Evolutionary conservation across 345 rosid genomes (phyloP), one percentile per base, ranked within the genome.

Genomic region (Syzygium aromaticum): DNA sequence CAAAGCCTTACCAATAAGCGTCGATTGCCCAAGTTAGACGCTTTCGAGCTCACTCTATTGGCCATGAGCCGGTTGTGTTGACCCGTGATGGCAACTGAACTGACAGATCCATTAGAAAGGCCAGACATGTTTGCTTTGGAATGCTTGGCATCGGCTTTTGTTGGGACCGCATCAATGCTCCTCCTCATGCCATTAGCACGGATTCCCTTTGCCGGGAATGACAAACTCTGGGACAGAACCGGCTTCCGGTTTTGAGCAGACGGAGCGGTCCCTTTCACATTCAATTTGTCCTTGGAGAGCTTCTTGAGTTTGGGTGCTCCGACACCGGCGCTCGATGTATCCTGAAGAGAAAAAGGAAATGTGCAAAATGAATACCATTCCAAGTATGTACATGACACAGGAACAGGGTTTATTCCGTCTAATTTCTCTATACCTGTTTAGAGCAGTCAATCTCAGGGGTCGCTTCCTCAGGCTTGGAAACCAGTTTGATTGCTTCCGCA

Each of bases 141-240:
- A 91, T 89, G 92, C 90, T 94, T 97, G 84, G 46, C 78, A 86
- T 63, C 86, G 28, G 88, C 63, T 87, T 92, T 94, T 38, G 80
- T 84, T 11, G 89, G 88, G 87, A 89, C 87, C 84, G 89, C 95
- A 86, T 93, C 93, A 51, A 92, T 87, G 90, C 95, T 97, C 93
- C 92, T 94, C 92, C 88, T 91, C 88, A 89, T 85, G 52, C 91
- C 92, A 89, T 93, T 93, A 85, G 86, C 84, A 51, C 77, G 90
- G 88, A 85, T 87, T 84, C 91, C 95, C 90, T 85, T 93, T 83
- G 92, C 91, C 8, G 98, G 95, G 91, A 95, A 95, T 59, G 98
- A 95, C 89, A 91, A 89, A 86, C 94, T 95, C 92, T 97, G 98
- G 77, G 98, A 94, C 86, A 95, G 90, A 28, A 86, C 87, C 28